A percentile compares a stretch with the other conserved stretches of the same genome.
phyloP scores from a whole-genome alignment of 2,329 filamentous ascomycete genomes.

The Claviceps pusilla region DNA sequence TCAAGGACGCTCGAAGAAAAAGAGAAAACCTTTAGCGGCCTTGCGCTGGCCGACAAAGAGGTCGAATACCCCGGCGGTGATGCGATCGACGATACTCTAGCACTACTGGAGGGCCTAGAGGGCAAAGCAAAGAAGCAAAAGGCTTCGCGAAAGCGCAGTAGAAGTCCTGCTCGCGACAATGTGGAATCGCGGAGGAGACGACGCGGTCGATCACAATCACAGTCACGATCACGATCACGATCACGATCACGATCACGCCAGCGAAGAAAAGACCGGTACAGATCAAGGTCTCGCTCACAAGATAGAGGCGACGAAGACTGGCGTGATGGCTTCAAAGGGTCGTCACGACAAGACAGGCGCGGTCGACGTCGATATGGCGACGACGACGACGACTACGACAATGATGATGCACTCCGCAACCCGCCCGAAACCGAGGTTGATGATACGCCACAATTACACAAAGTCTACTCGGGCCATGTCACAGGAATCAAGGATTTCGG shows the following conservation, averaged over 20 bases:
- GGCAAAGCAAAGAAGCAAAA: constrained; percentile 43
- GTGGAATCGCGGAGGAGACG: constrained; percentile 26
- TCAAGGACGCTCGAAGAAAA: constrained; percentile 49
- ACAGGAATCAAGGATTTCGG: constrained; percentile 93
- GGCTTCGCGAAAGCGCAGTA: constrained; percentile 39
- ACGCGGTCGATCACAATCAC: constrained; percentile 22
- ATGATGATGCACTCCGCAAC: constrained; percentile 47
- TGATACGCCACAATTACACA: constrained; percentile 64
- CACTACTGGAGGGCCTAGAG: constrained; percentile 74
- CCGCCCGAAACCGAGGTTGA: constrained; percentile 63
- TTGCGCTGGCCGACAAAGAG: constrained; percentile 71
- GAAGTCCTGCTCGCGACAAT: constrained; percentile 38
- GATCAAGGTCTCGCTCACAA: constrained; percentile 24
- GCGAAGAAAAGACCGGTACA: constrained; percentile 21
- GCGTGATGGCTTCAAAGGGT: constrained; percentile 19
- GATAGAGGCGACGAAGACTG: constrained; percentile 31
- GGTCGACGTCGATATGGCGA: constrained; percentile 26
- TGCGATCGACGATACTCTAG: constrained; percentile 83
- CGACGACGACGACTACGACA: constrained; percentile 24
- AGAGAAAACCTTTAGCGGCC: constrained; percentile 75
- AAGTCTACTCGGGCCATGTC: constrained; percentile 79
- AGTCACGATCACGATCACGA: constrained; percentile 31
- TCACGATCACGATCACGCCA: constrained; percentile 26
- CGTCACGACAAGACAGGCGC: constrained; percentile 17
- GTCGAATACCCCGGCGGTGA: constrained; percentile 30